Conservation (phyloP, 2,329 filamentous ascomycete genomes). For the Curvularia verruculosa region DNA sequence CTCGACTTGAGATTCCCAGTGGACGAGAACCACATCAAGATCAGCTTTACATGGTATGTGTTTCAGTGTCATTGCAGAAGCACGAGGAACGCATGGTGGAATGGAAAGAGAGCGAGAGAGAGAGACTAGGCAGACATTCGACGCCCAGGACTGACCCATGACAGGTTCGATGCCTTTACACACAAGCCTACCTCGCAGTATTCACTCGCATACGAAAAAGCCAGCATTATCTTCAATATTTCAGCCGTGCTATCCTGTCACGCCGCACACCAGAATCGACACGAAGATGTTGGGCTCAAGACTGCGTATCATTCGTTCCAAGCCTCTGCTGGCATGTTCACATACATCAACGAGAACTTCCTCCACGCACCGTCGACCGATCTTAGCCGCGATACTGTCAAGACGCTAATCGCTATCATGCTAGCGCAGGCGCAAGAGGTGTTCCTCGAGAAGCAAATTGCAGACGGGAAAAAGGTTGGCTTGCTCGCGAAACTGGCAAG, state of each 20-base stretch:
- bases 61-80: not conserved
- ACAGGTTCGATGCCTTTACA: conserved; percentile 98
- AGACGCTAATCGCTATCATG: conserved; percentile 89
- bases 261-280: conserved; percentile 88
- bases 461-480: conserved; percentile 90
- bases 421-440: conserved; percentile 96
- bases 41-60: conserved; percentile 91
- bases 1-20: conserved; percentile 94
- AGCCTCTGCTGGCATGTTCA: conserved; percentile 98
- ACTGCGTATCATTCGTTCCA: conserved; percentile 98
- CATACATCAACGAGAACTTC: conserved; percentile 99
- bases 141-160: conserved; percentile 26
- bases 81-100: not conserved
- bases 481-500: conserved; percentile 91
- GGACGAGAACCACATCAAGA: conserved; percentile 98
- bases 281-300: conserved; percentile 91
- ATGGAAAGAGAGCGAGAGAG: conserved; percentile 1
- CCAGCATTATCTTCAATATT: conserved; percentile 99
- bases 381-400: conserved; percentile 92
- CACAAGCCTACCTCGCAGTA: conserved; percentile 97
- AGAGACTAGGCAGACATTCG: not conserved
- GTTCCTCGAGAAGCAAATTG: conserved; percentile 93
- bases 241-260: conserved; percentile 95
- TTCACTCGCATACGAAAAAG: conserved; percentile 96
- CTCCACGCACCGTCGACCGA: conserved; percentile 96